Evolutionary conservation across 2,329 filamentous ascomycete species (phyloP).

Genomic region (Cytospora paraplurivora): DNA sequence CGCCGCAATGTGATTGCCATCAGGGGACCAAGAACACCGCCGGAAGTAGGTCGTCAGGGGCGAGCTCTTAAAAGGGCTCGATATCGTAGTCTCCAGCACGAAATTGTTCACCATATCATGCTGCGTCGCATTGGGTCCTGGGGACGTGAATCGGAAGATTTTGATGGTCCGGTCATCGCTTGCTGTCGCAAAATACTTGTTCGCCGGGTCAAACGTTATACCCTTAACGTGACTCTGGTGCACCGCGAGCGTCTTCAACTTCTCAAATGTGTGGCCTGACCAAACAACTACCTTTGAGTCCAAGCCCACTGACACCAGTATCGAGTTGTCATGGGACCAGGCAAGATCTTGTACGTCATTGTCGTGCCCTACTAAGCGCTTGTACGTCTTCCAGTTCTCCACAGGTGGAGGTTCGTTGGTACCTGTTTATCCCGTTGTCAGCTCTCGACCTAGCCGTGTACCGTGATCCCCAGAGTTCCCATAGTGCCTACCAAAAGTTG

Average conservation of each 20-base stretch:
- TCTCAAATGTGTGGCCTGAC: constrained; percentile 98
- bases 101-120: constrained; percentile 98
- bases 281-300: constrained; percentile 98
- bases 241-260: constrained; percentile 87
- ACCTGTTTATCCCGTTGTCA: constrained; percentile 46
- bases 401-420: constrained; percentile 88
- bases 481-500: constrained; percentile 70
- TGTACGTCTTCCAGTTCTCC: constrained; percentile 97
- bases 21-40: constrained; percentile 95
- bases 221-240: constrained; percentile 99
- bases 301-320: constrained; percentile 91
- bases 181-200: constrained; percentile 98
- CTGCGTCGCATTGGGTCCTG: constrained; percentile 84
- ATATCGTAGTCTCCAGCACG: constrained; percentile 88
- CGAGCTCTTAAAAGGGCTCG: constrained; percentile 82
- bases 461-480: not conserved
- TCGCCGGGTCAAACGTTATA: constrained; percentile 96
- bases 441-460: not conserved
- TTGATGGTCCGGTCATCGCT: constrained; percentile 97
- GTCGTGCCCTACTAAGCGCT: constrained; percentile 91
- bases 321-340: constrained; percentile 95
- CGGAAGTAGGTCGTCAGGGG: constrained; percentile 97
- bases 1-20: constrained; percentile 94
- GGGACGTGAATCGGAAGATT: constrained; percentile 92
- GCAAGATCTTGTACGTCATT: constrained; percentile 98